Base-by-base conservation (phyloP, 352 stramenopile species). In the Phytophthora fragariaefolia region DNA sequence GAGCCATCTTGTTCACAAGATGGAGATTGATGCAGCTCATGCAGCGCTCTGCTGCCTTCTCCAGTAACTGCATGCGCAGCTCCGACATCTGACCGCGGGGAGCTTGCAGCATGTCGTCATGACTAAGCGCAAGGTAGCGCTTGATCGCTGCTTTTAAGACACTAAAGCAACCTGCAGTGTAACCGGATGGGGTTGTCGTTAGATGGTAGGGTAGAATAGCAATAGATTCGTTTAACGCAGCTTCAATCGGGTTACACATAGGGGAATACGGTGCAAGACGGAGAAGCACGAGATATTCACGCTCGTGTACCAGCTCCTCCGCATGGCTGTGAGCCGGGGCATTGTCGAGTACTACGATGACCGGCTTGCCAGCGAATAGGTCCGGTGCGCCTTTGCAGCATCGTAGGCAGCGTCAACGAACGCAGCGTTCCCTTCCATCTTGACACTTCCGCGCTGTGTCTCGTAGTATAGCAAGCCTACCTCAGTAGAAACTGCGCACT, bases 171-270 rank as follows among this genome's bases (percentile, higher is more conserved):
- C 42, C 40, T 38, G 38, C 13, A 24, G 24, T 22, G 38, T 15
- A 38, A 42, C 34, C 15, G 34, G n/a, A 42, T 17, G 18, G 9
- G 34, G 12, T 15, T 15, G n/a, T 12, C 23, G 15, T 24, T 53
- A 53, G 46, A 38, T 47, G 40, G 15, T 10, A 17, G 8, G 10
- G 38, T 36, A 30, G 27, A n/a, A 18, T 20, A 20, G 26, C 47
- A 15, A 7, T 53, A 26, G 18, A 38, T 38, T 17, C 22, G 26
- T 34, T 23, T 32, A 32, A 17, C 27, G 12, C 15, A 57, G 28
- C 49, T 49, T 63, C 61, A 26, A 69, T 69, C 3, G 52, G 51
- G 32, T 69, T 69, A 32, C 61, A 63, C 50, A 69, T 69, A 10
- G 46, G 53, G 17, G 38, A 57, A 24, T 69, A 63, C 18, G 45